Percentiles rank a stretch among this genome's conserved stretches.
phyloP scores from a whole-genome alignment of 2,329 filamentous ascomycete genomes.

The Colletotrichum echinochloae region DNA sequence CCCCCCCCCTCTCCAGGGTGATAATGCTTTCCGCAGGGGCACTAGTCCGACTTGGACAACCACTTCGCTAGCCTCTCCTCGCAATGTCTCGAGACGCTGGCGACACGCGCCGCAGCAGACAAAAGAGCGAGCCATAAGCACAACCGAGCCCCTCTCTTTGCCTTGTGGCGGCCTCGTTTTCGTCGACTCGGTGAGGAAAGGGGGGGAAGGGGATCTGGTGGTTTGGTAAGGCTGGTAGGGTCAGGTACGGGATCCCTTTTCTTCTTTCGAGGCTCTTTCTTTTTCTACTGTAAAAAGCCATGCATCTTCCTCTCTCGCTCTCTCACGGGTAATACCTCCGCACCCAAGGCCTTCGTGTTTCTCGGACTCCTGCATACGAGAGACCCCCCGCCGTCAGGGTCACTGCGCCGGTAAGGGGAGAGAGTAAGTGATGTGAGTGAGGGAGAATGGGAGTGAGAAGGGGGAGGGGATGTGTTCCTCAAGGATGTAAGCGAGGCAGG shows the following conservation, averaged over 20 bases:
- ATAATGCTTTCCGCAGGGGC: neutral
- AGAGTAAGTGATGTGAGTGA: neutral
- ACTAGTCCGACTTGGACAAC: slow-evolving; percentile 37
- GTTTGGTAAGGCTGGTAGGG: too few relatives aligned
- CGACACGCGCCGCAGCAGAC: neutral
- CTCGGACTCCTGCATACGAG: slow-evolving; percentile 21
- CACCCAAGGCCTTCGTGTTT: slow-evolving; percentile 10
- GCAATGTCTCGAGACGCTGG: slow-evolving; percentile 21
- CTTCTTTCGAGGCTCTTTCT: slow-evolving; percentile 27
- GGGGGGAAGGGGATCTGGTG: too few relatives aligned
- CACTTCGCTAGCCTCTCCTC: slow-evolving; percentile 26
- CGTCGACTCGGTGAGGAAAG: neutral
- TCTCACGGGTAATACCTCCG: neutral
- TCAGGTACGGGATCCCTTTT: neutral
- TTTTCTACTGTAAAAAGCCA: neutral
- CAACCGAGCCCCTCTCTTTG: neutral
- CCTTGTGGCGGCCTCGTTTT: neutral
- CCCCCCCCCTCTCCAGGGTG: neutral
- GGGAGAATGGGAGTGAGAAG: too few relatives aligned
- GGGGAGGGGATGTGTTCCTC: too few relatives aligned
- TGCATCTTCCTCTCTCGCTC: slow-evolving; percentile 2
- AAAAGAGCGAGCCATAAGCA: neutral
- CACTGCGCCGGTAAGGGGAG: neutral
- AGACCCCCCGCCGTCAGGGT: neutral
- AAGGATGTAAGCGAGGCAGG: neutral